These are phyloP conservation scores for Primulina eburnea DNA, from an alignment of 257 asterid genomes.

Conservation along the genomic window DNA sequence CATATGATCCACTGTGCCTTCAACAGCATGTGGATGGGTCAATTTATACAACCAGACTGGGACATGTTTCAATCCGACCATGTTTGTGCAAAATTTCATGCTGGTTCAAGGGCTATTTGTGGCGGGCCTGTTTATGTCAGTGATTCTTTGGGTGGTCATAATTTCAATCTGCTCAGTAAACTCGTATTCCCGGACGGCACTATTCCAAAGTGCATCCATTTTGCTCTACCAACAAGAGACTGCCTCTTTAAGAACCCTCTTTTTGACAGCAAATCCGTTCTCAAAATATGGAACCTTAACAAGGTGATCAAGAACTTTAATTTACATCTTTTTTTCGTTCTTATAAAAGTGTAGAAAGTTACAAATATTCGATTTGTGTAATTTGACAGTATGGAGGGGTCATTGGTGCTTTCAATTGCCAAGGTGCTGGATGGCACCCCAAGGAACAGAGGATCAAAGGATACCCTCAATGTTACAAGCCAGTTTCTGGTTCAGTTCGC, in stretches of 20 bases:
- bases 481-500: slow-evolving; percentile 41
- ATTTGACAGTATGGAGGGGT: slow-evolving; percentile 60
- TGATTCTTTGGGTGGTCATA: slow-evolving; percentile 69
- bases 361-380: neutral
- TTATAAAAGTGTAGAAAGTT: too few species aligned
- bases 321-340: neutral
- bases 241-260: slow-evolving; percentile 78
- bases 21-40: slow-evolving; percentile 90
- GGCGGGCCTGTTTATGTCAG: slow-evolving; percentile 80
- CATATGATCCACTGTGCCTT: slow-evolving; percentile 89
- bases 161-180: slow-evolving; percentile 56
- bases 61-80: slow-evolving; percentile 84
- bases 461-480: slow-evolving; percentile 61
- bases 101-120: slow-evolving; percentile 77
- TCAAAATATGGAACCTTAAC: slow-evolving; percentile 78
- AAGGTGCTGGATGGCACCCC: slow-evolving; percentile 87
- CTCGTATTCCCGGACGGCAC: slow-evolving; percentile 64
- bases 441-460: slow-evolving; percentile 70
- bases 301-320: slow-evolving; percentile 34
- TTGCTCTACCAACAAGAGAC: slow-evolving; percentile 78
- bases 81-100: slow-evolving; percentile 66
- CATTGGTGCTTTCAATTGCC: slow-evolving; percentile 79
- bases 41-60: slow-evolving; percentile 78
- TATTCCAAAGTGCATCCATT: slow-evolving; percentile 59
- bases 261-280: slow-evolving; percentile 62